Base-by-base conservation (phyloP, 331 rosid genomes). In the Dryas integrifolia region DNA sequence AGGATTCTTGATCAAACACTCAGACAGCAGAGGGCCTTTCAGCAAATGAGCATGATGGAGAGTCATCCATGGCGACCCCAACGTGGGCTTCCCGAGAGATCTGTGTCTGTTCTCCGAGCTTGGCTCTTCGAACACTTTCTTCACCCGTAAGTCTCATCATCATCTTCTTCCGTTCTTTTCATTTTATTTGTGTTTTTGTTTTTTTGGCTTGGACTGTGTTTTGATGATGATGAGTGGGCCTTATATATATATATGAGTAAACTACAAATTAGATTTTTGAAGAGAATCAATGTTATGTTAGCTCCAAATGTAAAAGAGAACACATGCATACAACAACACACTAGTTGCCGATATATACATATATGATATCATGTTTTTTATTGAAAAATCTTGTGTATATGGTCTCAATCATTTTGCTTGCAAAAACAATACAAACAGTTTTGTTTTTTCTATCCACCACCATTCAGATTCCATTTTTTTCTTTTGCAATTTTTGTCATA, bases 91-190 rank as follows among this genome's bases (percentile, higher is more conserved):
- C 99, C 99, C 0, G 97, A 95, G 53, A 80, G 98, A 15, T 89
- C 99, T 39, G 99, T 95, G 30, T 95, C 98, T 0, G 76, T 95
- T 58, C 99, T 95, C 15, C 82, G 99, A 0, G 93, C 99, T 60
- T 95, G 99, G 99, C 99, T 95, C 21, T 95, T 95, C 30, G 99
- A 95, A 70, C 99, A 95, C 85, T 95, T 95, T 78, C 95, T 95
- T 70, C 96, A 95, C 72, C 99, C 98, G 99, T 88, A 84, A 56
- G 13, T 76, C 69, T 13, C 48, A 46, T 46, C 59, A 55, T 44
- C 47, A 12, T 13, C 67, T 69, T 14, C 9, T 35, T 41, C 63
- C 62, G 51, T 15, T 74, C 35, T 43, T 56, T 47, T 69, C 51
- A 45, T 16, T 60, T 63, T 15, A 40, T 5, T 21, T 35, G 11